Evolutionary conservation across 139 green algal genomes (phyloP).

Genomic region (Nannochloris sp.): DNA sequence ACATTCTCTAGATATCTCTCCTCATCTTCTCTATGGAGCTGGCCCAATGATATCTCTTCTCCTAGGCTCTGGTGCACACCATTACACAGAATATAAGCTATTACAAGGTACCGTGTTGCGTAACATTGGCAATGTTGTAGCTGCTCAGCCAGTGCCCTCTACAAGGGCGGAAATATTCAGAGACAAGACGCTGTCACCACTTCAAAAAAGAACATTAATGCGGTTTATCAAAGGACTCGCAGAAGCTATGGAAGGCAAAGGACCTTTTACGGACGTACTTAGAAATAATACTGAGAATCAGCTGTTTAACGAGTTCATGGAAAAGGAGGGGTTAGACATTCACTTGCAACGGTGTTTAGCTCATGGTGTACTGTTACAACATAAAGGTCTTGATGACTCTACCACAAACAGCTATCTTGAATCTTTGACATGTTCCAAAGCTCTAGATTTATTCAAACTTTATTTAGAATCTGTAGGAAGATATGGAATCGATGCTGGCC

Average conservation of each 20-base stretch:
- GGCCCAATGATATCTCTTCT: conserved; percentile 68
- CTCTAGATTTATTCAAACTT: conserved; percentile 31
- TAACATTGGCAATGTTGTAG: conserved; percentile 5
- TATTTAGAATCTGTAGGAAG: conserved; percentile 39
- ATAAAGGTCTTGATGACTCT: conserved; percentile 9
- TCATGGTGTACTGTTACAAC: conserved; percentile 53
- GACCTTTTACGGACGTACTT: background rate
- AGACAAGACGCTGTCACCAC: conserved; percentile 44
- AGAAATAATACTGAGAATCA: conserved; percentile 10
- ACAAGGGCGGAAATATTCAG: conserved; percentile 72
- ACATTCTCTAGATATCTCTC: background rate
- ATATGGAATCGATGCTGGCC: conserved; percentile 16
- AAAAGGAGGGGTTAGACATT: conserved; percentile 26
- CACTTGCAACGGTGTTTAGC: conserved; percentile 48
- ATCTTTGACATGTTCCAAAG: background rate
- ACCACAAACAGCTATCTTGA: background rate
- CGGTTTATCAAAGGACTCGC: conserved; percentile 49
- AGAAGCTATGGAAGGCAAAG: conserved; percentile 7
- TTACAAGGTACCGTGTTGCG: conserved; percentile 59
- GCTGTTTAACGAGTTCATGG: conserved; percentile 24
- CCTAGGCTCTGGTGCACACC: conserved; percentile 53
- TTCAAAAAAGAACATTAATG: conserved; percentile 73
- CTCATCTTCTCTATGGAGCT: conserved; percentile 60
- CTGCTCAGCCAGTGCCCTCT: conserved; percentile 4
- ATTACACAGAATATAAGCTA: conserved; percentile 87